Base-by-base conservation (phyloP, 345 rosid genomes). In the Acer negundo region DNA sequence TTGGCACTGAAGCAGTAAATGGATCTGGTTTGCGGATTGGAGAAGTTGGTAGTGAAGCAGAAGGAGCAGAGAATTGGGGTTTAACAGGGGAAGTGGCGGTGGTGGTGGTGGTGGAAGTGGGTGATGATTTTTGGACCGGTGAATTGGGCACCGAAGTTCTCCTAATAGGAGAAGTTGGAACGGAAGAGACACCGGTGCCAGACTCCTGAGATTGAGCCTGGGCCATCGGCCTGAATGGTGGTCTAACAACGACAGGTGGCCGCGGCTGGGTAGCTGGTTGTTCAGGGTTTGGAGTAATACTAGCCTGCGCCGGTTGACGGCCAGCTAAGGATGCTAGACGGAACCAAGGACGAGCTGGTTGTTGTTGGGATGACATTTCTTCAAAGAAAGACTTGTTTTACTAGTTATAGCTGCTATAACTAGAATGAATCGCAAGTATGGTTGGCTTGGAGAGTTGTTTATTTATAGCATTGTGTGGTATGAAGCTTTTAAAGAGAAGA, bases 261-360 rank as follows among this genome's bases (percentile, higher is more conserved):
- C 85, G 82, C 12, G 86, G 75, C n/a, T 81, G 82, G 17, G 84
- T 62, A 68, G 91, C 78, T 13, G 84, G 51, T 7, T 88, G 73
- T 26, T 72, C 81, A 3, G 87, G 85, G 8, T 82, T 28, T 40
- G 87, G 82, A 17, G 80, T 35, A 35, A 6, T 35, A 4, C 6
- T 44, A 51, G 78, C 62, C 2, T 84, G 71, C 13, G 73, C 49
- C 2, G 47, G 72, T 3, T 87, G 85, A 31, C 90, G 87, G 31
- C 63, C 63, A 0, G 79, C 75, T 19, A 88, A 49, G 56, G 92
- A 86, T 28, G 85, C 63, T 69, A 86, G 81, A 71, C 93, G 93
- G 46, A 82, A 82, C 93, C 93, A 89, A 15, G 85, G 88, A 56
- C 92, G 90, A 70, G 87, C 0, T 19, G 73, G 83, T 12, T 81